phyloP scores from a whole-genome alignment of 495 filamentous ascomycete species.

The Melanomma pulvis-pyrius region DNA sequence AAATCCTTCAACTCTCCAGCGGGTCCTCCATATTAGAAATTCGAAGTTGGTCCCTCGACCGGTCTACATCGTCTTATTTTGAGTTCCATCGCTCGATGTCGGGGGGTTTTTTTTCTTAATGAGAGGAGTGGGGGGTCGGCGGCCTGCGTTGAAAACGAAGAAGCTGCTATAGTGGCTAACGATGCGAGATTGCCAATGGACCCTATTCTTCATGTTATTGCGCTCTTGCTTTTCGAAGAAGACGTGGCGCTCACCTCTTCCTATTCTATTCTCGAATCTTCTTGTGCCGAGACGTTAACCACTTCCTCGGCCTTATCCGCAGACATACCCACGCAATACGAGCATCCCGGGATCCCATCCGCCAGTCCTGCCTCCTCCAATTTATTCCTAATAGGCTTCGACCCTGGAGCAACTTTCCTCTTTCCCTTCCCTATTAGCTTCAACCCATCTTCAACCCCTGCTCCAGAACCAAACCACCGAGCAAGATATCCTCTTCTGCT shows the following conservation, averaged over 20 bases:
- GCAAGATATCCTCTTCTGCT: constrained; percentile 52
- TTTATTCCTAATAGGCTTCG: constrained; percentile 45
- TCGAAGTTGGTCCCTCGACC: not conserved
- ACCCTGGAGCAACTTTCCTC: constrained; percentile 50
- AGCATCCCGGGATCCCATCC: constrained; percentile 51
- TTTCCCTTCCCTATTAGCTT: constrained; percentile 43
- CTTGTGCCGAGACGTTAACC: constrained; percentile 53
- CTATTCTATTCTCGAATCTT: constrained; percentile 56
- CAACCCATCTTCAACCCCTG: constrained; percentile 43
- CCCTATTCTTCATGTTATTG: constrained; percentile 40
- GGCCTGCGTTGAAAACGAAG: constrained; percentile 48
- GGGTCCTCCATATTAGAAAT: constrained; percentile 35
- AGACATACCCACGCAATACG: constrained; percentile 53
- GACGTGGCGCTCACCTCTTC: constrained; percentile 48
- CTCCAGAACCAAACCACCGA: constrained; percentile 49
- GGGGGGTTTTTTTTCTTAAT: constrained; percentile 36
- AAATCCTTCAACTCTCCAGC: constrained; percentile 1
- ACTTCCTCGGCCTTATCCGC: constrained; percentile 52
- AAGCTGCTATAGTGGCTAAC: constrained; percentile 51
- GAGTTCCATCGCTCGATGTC: constrained; percentile 37
- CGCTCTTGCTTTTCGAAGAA: too few relatives aligned
- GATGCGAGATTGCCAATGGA: constrained; percentile 50
- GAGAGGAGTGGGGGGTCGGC: constrained; percentile 40
- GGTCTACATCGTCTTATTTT: constrained; percentile 15
- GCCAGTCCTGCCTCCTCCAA: constrained; percentile 45